Conservation (phyloP, 345 rosid species). For the Aquilaria sinensis region DNA sequence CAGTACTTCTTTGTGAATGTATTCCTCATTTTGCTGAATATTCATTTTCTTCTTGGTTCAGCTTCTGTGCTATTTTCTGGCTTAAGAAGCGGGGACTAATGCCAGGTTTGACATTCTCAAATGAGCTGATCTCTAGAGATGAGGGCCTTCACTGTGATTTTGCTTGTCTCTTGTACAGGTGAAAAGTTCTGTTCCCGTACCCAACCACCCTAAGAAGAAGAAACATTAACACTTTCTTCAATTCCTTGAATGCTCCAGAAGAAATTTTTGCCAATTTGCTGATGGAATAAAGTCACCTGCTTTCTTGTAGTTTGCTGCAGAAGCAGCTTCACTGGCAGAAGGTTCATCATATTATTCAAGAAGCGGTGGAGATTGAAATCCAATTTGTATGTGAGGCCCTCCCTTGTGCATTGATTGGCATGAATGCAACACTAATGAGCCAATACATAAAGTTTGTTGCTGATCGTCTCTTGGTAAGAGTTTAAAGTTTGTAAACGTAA, state of each 20-base stretch:
- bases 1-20: too few relatives aligned
- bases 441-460: conserved; percentile 90
- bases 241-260: neutral
- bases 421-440: conserved; percentile 86
- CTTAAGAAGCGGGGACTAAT: conserved; percentile 92
- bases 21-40: conserved; percentile 7
- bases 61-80: conserved; percentile 97
- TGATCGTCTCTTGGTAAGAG: conserved; percentile 72
- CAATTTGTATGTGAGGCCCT: conserved; percentile 89
- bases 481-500: neutral
- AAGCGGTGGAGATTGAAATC: conserved; percentile 85
- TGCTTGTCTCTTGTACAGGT: conserved; percentile 91
- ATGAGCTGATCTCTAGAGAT: conserved; percentile 91
- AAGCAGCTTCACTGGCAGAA: conserved; percentile 53
- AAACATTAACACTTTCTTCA: too few relatives aligned
- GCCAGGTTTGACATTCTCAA: conserved; percentile 95
- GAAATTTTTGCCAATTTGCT: neutral
- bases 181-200: neutral
- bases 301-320: conserved; percentile 48
- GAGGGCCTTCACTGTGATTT: conserved; percentile 96
- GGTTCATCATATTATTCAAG: conserved; percentile 58
- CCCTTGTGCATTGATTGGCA: conserved; percentile 86
- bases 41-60: conserved; percentile 21
- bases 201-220: too few relatives aligned
- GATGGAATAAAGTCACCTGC: neutral